These are phyloP conservation scores for Dactylellina sp. DNA, from an alignment of 2,329 filamentous ascomycete species.

Conservation along the genomic window DNA sequence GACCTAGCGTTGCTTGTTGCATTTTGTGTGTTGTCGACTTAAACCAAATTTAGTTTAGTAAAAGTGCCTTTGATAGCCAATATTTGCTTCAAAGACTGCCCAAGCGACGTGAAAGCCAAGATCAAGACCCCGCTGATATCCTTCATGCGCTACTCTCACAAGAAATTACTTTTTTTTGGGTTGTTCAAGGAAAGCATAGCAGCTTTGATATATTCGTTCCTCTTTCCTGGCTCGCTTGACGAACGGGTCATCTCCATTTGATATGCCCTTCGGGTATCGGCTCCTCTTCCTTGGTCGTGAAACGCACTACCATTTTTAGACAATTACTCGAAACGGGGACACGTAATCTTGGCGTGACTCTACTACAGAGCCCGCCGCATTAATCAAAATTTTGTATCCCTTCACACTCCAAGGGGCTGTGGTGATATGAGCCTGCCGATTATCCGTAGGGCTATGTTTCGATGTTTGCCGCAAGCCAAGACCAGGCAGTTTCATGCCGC, in stretches of 20 bases:
- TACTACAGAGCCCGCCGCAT: not conserved
- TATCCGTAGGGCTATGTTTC: conserved; percentile 4
- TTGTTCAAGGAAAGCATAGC: conserved; percentile 27
- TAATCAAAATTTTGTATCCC: not conserved
- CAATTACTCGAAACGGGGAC: conserved; percentile 38
- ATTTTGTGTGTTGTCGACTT: conserved; percentile 1
- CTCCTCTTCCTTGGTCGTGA: conserved; percentile 28
- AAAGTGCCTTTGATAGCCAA: no score
- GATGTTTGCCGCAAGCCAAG: conserved; percentile 23
- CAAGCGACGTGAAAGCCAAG: not conserved
- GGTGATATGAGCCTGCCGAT: conserved; percentile 15
- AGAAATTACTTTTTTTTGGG: conserved; percentile 2
- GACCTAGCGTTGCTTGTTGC: not conserved
- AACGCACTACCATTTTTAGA: conserved; percentile 42
- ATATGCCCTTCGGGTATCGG: conserved; percentile 27
- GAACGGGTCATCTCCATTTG: conserved; percentile 8
- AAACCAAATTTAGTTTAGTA: not conserved
- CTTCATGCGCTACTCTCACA: not conserved
- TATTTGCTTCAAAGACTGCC: no score
- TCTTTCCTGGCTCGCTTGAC: conserved; percentile 17
- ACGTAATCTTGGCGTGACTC: conserved; percentile 47
- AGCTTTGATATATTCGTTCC: conserved; percentile 26
- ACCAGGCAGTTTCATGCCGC: conserved; percentile 21
- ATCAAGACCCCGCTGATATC: not conserved
- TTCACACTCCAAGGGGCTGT: not conserved